Evolutionary conservation across 306 rosid species (phyloP), one percentile per base, ranked within the genome.

Genomic region (Cucurbita ficifolia): DNA sequence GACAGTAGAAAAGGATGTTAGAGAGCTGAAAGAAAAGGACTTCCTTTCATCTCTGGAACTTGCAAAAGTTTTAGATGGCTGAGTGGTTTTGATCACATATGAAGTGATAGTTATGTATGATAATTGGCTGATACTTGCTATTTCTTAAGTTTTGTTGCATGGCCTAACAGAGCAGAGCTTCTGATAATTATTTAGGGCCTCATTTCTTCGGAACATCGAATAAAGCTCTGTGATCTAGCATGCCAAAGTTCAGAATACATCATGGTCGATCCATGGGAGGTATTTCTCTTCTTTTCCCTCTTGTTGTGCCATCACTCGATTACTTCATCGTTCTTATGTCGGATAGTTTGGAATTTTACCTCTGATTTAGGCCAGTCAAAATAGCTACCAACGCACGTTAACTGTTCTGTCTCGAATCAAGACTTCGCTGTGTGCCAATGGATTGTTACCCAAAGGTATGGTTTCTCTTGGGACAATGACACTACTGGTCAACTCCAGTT

Each of bases 191-290:
- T 76, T 14, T 67, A 90, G 96, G 86, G 83, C 51, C 88, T 94
- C 62, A 72, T 89, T 79, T 87, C 92, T 79, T 89, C 99, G 55
- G 86, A 83, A 65, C 95, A 88, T 72, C 89, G 92, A 56, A 53
- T 89, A 83, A 83, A 19, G 58, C 74, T 94, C 67, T 91, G 96
- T 76, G 65, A 79, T 64, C 84, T 84, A 64, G 95, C 96, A 70
- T 86, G 97, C 79, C 80, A 78, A 83, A 86, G 85, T 85, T 94
- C 97, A 40, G 86, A 85, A 8, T 91, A 87, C 76, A 36, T 91
- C 76, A 94, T 91, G 97, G 96, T 91, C 78, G 99, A 94, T 85
- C 92, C 88, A 45, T 94, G 99, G 97, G 99, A 94, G 90, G 97
- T 90, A 86, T 53, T 8, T 52, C 68, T 52, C 59, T 72, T 70